Evolutionary conservation across 1,284 basidiomycete genomes (phyloP).

Genomic region (Ceratobasidium sp.): DNA sequence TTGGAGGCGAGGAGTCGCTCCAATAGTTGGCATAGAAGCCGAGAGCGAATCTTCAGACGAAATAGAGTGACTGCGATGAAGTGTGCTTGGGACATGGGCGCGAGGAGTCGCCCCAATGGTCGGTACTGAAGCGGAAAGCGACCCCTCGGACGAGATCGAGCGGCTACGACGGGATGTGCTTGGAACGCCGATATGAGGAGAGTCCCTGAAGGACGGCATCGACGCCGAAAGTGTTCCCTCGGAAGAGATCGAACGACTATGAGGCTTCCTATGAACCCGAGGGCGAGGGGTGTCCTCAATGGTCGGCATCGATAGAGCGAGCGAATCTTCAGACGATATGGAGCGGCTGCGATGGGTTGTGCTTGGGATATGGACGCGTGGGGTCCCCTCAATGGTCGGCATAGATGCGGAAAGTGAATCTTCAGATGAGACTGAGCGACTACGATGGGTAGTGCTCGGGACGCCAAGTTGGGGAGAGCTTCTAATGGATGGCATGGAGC

Average conservation of each 20-base stretch:
- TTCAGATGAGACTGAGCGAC: not conserved
- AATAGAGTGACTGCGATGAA: not conserved
- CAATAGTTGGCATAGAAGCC: not conserved
- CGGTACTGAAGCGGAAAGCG: not conserved
- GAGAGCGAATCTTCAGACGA: not conserved
- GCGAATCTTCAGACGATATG: not conserved
- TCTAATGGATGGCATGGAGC: not conserved
- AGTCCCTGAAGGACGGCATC: not conserved
- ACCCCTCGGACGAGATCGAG: not conserved
- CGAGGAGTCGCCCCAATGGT: not conserved
- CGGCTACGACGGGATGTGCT: not conserved
- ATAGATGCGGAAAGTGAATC: not conserved
- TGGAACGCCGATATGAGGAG: not conserved
- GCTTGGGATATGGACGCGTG: constrained; percentile 1
- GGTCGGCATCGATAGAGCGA: constrained; percentile 9
- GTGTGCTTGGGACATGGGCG: not conserved
- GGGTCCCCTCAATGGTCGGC: not conserved
- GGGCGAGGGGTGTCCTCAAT: not conserved
- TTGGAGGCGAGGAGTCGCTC: not conserved
- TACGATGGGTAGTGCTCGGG: constrained; percentile 23
- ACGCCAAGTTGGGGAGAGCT: not conserved
- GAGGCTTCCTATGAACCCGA: not conserved
- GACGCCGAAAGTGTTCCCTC: not conserved
- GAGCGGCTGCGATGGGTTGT: not conserved
- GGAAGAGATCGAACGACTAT: not conserved